Conservation (phyloP, 352 stramenopile species). For the Aphanomyces stellatus region DNA sequence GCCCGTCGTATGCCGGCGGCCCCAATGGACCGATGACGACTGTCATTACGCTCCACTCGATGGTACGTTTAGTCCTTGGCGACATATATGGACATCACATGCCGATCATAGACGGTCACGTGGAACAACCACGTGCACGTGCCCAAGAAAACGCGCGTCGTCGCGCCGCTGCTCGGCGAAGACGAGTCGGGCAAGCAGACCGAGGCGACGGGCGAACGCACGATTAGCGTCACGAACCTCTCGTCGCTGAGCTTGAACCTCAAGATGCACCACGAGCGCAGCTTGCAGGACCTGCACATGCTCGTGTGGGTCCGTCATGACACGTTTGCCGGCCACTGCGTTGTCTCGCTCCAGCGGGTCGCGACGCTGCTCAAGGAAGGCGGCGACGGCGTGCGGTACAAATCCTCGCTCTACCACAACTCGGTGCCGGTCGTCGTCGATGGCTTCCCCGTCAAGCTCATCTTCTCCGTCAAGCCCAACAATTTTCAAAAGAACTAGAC, state of each 20-base stretch:
- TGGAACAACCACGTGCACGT: conserved; percentile 68
- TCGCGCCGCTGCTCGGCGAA: conserved; percentile 66
- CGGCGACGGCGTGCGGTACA: not conserved
- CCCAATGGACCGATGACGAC: conserved; percentile 1
- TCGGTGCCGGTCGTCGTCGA: not conserved
- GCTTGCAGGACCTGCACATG: conserved; percentile 74
- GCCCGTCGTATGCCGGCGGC: not conserved
- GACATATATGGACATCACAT: not conserved
- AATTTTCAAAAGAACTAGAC: no score
- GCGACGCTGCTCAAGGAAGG: conserved; percentile 21
- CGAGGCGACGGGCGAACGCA: conserved; percentile 65
- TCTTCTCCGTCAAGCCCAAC: conserved; percentile 8
- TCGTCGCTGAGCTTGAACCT: conserved; percentile 62
- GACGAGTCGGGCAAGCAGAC: conserved; percentile 51
- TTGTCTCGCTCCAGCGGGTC: conserved; percentile 70
- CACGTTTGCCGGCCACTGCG: conserved; percentile 67
- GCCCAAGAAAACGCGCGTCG: conserved; percentile 65
- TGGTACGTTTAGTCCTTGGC: not conserved
- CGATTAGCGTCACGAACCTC: conserved; percentile 34
- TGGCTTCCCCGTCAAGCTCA: conserved; percentile 5
- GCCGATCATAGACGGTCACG: not conserved
- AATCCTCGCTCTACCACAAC: conserved; percentile 6
- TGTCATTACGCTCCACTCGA: conserved; percentile 5
- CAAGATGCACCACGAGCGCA: conserved; percentile 57
- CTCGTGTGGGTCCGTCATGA: conserved; percentile 79